Percentiles rank a stretch among this genome's conserved stretches.
Evolutionary conservation across 148 eudicot genomes (phyloP).

Genomic region (Rhododendron vialii): DNA sequence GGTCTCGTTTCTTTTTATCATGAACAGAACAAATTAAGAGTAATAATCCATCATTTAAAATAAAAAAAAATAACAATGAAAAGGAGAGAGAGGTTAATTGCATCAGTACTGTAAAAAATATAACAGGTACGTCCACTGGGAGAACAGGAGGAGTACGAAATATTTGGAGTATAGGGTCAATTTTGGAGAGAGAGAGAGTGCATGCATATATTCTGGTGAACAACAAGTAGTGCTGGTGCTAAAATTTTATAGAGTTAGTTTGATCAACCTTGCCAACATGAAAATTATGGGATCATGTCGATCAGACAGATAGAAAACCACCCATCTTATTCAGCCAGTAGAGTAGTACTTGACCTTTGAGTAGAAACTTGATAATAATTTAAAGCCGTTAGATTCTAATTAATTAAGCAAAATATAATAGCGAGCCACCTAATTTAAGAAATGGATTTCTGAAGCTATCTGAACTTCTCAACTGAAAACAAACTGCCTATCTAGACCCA

Average conservation of each 20-base stretch:
- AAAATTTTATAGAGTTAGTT: neutral
- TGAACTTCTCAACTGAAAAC: conserved; percentile 7
- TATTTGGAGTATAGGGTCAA: too few species aligned
- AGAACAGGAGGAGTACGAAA: neutral
- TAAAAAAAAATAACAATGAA: too few species aligned
- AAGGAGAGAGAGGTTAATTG: too few species aligned
- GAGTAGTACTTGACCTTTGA: neutral
- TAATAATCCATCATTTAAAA: too few species aligned
- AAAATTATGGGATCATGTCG: neutral
- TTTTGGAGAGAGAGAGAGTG: too few species aligned
- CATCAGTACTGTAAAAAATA: too few species aligned
- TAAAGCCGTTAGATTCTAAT: neutral
- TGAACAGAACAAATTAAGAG: too few species aligned
- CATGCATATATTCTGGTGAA: neutral
- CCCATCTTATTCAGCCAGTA: neutral
- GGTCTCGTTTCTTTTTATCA: too few species aligned
- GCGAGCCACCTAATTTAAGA: neutral
- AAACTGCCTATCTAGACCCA: conserved; percentile 1
- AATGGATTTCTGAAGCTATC: conserved; percentile 9
- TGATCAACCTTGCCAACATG: neutral
- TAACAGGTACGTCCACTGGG: neutral
- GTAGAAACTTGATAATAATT: neutral
- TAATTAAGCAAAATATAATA: neutral
- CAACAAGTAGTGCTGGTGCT: neutral
- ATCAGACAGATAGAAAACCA: neutral